phyloP scores from a whole-genome alignment of 257 asterid genomes.

The Plantago elongata region DNA sequence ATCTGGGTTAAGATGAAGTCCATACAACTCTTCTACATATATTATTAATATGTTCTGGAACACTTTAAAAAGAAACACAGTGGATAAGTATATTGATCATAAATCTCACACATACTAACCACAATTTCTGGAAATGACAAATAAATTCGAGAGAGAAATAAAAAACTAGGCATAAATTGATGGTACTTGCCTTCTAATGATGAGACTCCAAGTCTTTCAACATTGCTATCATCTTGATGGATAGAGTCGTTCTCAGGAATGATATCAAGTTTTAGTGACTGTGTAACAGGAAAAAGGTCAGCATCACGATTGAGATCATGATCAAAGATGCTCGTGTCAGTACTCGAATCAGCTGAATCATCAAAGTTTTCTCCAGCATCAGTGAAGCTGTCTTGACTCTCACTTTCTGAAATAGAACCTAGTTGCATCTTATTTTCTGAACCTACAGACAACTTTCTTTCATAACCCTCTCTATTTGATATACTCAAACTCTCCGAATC shows the following conservation, averaged over 20 bases:
- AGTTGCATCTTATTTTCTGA: conserved; percentile 22
- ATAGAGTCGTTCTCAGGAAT: conserved; percentile 22
- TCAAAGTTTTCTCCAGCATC: conserved; percentile 17
- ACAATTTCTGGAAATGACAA: too few relatives aligned
- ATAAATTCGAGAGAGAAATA: not conserved
- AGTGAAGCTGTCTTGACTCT: conserved; percentile 18
- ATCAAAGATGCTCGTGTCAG: conserved; percentile 23
- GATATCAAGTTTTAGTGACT: conserved; percentile 17
- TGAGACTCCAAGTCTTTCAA: conserved; percentile 13
- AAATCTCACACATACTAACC: too few relatives aligned
- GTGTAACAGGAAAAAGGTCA: conserved; percentile 13
- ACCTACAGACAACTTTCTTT: conserved; percentile 24
- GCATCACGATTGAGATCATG: conserved; percentile 25
- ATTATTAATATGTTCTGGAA: too few relatives aligned
- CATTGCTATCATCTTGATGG: conserved; percentile 26
- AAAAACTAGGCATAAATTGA: not conserved
- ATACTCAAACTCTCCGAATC: conserved; percentile 27
- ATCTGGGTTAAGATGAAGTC: too few relatives aligned
- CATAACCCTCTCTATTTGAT: conserved; percentile 21
- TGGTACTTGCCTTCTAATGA: conserved; percentile 25
- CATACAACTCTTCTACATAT: too few relatives aligned
- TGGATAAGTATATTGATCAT: too few relatives aligned
- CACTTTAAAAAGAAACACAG: too few relatives aligned
- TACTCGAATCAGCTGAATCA: conserved; percentile 29
- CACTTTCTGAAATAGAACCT: conserved; percentile 17